phyloP scores from a whole-genome alignment of 2,329 filamentous ascomycete genomes.

The Zymoseptoria ardabiliae region DNA sequence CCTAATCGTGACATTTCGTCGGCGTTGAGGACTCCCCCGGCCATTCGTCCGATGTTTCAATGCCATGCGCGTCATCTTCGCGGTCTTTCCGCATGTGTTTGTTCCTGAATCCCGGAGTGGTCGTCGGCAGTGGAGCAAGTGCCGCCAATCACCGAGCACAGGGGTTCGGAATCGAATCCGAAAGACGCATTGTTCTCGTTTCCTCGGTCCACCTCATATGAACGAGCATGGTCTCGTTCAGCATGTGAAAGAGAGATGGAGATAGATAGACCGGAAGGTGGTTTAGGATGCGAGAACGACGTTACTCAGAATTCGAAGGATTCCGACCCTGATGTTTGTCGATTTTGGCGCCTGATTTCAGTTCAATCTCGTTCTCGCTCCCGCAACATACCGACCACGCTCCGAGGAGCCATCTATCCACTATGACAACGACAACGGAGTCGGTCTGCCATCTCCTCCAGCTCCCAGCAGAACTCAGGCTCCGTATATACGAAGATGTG shows the following conservation, averaged over 20 bases:
- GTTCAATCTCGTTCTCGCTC: background rate
- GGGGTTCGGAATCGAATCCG: background rate
- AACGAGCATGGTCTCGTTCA: background rate
- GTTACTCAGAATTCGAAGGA: background rate
- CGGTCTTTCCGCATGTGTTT: background rate
- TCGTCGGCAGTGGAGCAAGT: background rate
- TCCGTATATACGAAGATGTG: constrained; percentile 6
- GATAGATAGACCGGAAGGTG: too few relatives aligned
- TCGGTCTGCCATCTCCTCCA: background rate
- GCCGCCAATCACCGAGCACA: background rate
- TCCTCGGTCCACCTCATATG: background rate
- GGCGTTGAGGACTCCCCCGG: background rate
- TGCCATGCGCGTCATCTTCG: background rate
- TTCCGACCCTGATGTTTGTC: background rate
- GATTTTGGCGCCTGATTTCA: background rate
- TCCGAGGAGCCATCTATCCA: background rate
- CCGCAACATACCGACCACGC: too few relatives aligned
- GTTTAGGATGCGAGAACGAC: too few relatives aligned
- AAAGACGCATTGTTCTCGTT: background rate
- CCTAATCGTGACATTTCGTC: background rate
- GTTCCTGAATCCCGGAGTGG: background rate
- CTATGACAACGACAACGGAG: background rate
- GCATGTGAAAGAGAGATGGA: background rate
- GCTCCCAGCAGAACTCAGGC: background rate
- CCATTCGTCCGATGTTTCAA: background rate